Evolutionary conservation across 2,329 filamentous ascomycete species (phyloP), one percentile per base, ranked within the genome.

Genomic region (Tolypocladium amazonense): DNA sequence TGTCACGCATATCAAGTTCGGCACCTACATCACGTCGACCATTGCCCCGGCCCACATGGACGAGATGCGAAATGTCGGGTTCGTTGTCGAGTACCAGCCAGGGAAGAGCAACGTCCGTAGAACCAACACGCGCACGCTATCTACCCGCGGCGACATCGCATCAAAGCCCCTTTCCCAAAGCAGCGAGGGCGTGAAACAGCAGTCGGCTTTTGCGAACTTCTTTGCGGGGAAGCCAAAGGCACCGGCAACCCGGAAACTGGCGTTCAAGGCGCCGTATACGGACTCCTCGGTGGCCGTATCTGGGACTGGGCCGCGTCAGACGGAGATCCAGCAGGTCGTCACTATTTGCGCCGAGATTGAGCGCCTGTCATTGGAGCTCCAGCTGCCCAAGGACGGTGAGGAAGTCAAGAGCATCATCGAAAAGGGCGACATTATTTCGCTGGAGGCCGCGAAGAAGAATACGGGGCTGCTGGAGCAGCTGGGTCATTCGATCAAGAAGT

Each of bases 11-110:
- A 84, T 99, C 66, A 87, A 86, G 68, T 84, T 87, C 62, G 94
- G 94, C 25, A 88, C 90, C 0, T 99, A 97, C 69, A 89, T 99
- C 68, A 96, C 92, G 0, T 93, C 88, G 3, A 94, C 91, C 0
- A 81, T 97, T 6, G 91, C 91, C 1, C 78, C 87, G 1, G 80
- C 86, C 0, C 90, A 96, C 68, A 83, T 85, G 64, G 88, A 97
- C 64, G 88, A 90, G 70, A 76, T 79, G 58, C 87, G 84, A 70
- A 97, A 97, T 65, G 84, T 96, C 1, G 94, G 94, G 0, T 83
- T 97, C 58, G 82, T 95, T 1, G 76, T 99, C 11, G 82, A 83
- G 15, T 97, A 96, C 70, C 81, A 84, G 62, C 85, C 89, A 0
- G 85, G 86, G 1, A 85, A 86, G 54, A 82, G 83, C 56, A 88